phyloP scores from a whole-genome alignment of 2,329 filamentous ascomycete species.

The Graphilbum fragrans region DNA sequence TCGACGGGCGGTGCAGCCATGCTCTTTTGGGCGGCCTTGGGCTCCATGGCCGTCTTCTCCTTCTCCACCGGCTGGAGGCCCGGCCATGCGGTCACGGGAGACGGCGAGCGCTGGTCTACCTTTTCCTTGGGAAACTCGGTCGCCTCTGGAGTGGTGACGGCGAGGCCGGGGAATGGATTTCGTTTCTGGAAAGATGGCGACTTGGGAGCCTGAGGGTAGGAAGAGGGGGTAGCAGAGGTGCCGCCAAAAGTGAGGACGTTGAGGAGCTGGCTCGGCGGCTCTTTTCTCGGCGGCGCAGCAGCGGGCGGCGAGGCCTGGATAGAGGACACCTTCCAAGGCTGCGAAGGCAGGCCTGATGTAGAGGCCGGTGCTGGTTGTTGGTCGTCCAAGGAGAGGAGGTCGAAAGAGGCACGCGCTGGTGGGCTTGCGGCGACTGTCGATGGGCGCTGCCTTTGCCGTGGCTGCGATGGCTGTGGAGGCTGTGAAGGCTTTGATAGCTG shows the following conservation, averaged over 20 bases:
- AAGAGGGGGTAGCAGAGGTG: neutral
- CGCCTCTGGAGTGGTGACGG: conserved; percentile 28
- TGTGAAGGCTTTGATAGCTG: conserved; percentile 1
- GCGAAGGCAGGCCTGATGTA: conserved; percentile 2
- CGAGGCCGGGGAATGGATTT: conserved; percentile 38
- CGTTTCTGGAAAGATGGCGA: conserved; percentile 40
- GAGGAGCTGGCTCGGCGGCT: conserved; percentile 17
- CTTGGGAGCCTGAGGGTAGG: conserved; percentile 35
- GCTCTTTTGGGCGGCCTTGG: conserved; percentile 10
- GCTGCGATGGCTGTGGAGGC: neutral
- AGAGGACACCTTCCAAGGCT: no score
- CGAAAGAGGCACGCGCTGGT: no score
- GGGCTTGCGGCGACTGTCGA: no score
- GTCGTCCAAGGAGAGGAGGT: conserved; percentile 9
- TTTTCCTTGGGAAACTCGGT: conserved; percentile 19
- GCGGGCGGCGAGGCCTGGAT: neutral
- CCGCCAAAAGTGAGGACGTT: conserved; percentile 20
- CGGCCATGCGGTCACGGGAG: conserved; percentile 35
- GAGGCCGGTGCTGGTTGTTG: conserved; percentile 5
- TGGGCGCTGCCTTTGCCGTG: no score
- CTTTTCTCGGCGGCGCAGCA: conserved; percentile 8
- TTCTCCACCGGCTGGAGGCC: conserved; percentile 15
- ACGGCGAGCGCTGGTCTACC: conserved; percentile 20
- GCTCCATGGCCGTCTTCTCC: conserved; percentile 4
- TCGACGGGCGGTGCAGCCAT: conserved; percentile 13